Evolutionary conservation across 345 rosid species (phyloP).

Genomic region (Dovyalis caffra): DNA sequence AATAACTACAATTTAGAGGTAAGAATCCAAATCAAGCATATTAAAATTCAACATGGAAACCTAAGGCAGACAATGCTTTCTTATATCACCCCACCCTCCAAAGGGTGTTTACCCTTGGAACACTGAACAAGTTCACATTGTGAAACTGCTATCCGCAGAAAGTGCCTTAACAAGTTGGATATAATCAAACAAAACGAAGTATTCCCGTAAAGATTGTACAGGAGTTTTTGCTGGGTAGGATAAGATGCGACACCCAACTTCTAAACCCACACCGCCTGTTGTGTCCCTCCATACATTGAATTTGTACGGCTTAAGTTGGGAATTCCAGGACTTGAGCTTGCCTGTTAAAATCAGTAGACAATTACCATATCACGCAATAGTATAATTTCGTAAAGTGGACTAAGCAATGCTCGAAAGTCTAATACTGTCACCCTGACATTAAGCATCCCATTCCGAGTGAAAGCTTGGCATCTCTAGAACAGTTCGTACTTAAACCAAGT

Average conservation of each 20-base stretch:
- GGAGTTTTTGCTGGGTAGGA: no score
- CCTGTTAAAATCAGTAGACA: no score
- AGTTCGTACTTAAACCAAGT: not conserved
- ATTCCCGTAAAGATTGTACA: no score
- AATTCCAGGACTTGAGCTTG: no score
- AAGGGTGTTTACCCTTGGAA: slow-evolving; percentile 77
- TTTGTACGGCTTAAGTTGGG: no score
- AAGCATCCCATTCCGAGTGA: not conserved
- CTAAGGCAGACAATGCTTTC: slow-evolving; percentile 18
- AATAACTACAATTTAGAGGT: not conserved
- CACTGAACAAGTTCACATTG: slow-evolving; percentile 53
- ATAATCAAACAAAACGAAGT: slow-evolving; percentile 76
- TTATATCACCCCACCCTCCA: slow-evolving; percentile 92
- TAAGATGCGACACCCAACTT: no score
- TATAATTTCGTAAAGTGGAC: no score
- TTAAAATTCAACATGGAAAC: not conserved
- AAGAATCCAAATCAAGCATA: no score
- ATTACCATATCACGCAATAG: no score
- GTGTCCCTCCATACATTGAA: no score
- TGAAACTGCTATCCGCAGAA: slow-evolving; percentile 65
- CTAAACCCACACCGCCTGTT: no score
- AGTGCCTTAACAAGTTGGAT: slow-evolving; percentile 70
- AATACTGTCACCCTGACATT: not conserved
- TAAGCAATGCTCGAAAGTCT: not conserved
- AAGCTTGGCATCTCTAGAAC: not conserved